These are phyloP conservation scores for Inonotus hispidus DNA, from an alignment of 1,284 basidiomycete genomes.

Conservation along the genomic window DNA sequence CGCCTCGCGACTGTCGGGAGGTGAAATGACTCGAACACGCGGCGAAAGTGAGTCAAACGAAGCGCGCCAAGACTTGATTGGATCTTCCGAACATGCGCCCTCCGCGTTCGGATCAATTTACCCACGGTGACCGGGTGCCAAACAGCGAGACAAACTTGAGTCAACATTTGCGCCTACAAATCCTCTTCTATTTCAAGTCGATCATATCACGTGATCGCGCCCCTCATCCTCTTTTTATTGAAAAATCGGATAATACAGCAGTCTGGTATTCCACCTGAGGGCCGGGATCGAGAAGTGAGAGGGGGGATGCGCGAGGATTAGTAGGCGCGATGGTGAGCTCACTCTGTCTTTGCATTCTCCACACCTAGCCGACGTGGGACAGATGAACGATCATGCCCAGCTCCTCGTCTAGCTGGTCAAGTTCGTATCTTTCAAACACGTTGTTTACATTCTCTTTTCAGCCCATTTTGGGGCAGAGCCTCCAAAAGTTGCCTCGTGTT, in stretches of 20 bases:
- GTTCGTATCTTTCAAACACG: neutral
- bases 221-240: neutral
- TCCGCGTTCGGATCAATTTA: neutral
- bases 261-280: neutral
- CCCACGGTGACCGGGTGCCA: neutral
- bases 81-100: neutral
- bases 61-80: neutral
- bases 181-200: neutral
- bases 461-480: neutral
- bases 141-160: neutral
- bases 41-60: neutral
- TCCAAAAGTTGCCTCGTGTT: conserved; percentile 9
- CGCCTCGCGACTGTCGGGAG: neutral
- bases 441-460: neutral
- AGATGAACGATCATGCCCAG: too few relatives aligned
- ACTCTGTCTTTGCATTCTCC: too few relatives aligned
- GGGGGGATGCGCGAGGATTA: too few relatives aligned
- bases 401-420: too few relatives aligned
- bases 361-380: too few relatives aligned
- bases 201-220: neutral
- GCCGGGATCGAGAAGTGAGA: too few relatives aligned
- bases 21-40: neutral
- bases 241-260: neutral
- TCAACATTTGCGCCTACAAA: neutral
- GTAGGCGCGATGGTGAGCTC: too few relatives aligned